Evolutionary conservation across 2,329 filamentous ascomycete species (phyloP).

Genomic region (Neoascochyta sp.): DNA sequence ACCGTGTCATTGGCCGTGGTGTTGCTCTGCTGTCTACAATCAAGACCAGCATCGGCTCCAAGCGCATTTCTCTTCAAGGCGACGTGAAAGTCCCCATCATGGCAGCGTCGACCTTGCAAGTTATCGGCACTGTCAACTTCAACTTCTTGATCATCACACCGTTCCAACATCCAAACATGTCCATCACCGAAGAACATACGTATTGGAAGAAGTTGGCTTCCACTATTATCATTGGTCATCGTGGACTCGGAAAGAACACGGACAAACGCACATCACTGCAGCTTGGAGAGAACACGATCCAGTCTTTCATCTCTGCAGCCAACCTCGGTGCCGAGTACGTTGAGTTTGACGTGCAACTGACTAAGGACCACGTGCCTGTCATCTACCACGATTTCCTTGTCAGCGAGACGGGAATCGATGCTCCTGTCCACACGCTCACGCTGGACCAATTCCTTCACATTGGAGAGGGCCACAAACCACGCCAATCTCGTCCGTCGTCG

Average conservation of each 20-base stretch:
- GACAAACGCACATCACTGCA: conserved; percentile 81
- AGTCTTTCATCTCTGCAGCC: conserved; percentile 92
- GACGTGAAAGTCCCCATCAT: conserved; percentile 91
- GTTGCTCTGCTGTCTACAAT: conserved; percentile 85
- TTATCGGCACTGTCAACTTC: conserved; percentile 94
- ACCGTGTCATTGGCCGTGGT: conserved; percentile 81
- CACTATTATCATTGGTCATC: conserved; percentile 75
- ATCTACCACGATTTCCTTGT: conserved; percentile 99
- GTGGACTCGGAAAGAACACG: conserved; percentile 82
- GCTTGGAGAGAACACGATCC: conserved; percentile 91
- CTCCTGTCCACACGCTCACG: conserved; percentile 90
- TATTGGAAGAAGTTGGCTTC: conserved; percentile 94
- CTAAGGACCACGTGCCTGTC: conserved; percentile 97
- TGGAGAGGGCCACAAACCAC: conserved; percentile 55
- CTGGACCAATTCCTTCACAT: conserved; percentile 94
- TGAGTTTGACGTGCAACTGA: conserved; percentile 86
- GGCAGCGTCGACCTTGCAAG: conserved; percentile 73
- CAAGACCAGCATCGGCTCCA: conserved; percentile 75
- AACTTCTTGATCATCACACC: conserved; percentile 95
- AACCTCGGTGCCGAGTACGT: conserved; percentile 78
- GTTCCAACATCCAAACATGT: conserved; percentile 91
- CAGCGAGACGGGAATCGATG: conserved; percentile 95
- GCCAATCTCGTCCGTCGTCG: conserved; percentile 47
- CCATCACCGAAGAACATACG: conserved; percentile 81
- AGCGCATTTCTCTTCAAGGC: conserved; percentile 87